These are phyloP conservation scores for Entomortierella lignicola DNA, from an alignment of 192 early-diverging fungal genomes.

Conservation along the genomic window DNA sequence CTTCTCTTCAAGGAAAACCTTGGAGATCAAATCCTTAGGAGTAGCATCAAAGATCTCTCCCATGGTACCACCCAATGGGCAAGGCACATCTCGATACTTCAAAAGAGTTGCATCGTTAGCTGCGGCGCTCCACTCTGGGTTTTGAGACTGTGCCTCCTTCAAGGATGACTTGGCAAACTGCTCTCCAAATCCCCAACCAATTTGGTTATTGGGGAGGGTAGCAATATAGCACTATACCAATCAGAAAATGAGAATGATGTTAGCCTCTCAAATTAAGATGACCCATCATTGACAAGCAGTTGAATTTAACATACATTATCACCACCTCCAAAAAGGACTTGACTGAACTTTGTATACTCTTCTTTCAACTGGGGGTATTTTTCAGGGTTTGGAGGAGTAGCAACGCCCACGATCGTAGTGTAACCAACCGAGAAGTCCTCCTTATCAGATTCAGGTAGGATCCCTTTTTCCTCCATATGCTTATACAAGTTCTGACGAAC, in stretches of 20 bases:
- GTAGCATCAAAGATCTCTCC: conserved; percentile 22
- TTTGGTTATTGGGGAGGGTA: conserved; percentile 9
- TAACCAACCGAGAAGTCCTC: neutral
- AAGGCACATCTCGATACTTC: neutral
- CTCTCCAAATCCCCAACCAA: conserved; percentile 14
- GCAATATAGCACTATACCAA: conserved; percentile 14
- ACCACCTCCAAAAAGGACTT: neutral
- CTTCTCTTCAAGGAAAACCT: conserved; percentile 32
- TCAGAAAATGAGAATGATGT: neutral
- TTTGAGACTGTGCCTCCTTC: conserved; percentile 1
- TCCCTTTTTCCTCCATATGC: neutral
- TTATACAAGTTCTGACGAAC: neutral
- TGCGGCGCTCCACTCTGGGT: conserved; percentile 24
- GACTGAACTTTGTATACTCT: neutral
- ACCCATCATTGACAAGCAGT: no score
- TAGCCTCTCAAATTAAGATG: neutral
- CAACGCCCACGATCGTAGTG: neutral
- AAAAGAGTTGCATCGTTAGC: conserved; percentile 7
- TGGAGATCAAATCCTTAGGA: conserved; percentile 27
- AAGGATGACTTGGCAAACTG: conserved; percentile 5
- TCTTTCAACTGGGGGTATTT: conserved; percentile 1
- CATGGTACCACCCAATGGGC: conserved; percentile 23
- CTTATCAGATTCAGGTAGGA: neutral
- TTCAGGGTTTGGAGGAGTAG: neutral
- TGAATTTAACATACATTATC: neutral